phyloP scores from a whole-genome alignment of 106 monocot species.

The Ottelia alismoides region DNA sequence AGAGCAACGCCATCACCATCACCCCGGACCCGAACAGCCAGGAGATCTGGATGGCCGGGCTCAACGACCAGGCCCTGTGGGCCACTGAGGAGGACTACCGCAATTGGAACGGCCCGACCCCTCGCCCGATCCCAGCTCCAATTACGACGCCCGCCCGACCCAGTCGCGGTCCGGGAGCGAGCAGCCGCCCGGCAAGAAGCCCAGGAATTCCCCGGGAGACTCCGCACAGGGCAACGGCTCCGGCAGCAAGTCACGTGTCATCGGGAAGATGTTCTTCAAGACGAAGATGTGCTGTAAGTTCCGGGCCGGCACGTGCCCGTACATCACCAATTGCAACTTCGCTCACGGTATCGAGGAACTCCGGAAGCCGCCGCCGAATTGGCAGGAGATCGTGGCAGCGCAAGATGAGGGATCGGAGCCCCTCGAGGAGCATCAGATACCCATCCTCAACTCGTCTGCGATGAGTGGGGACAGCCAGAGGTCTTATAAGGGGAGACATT shows the following conservation, averaged over 20 bases:
- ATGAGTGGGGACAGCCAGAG: constrained; percentile 40
- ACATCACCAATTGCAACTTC: constrained; percentile 89
- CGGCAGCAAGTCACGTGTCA: constrained; percentile 41
- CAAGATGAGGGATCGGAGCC: constrained; percentile 41
- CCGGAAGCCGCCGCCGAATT: constrained; percentile 81
- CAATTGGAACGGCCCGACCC: constrained; percentile 28
- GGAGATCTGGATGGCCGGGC: constrained; percentile 16
- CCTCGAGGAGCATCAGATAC: constrained; percentile 84
- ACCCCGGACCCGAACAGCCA: constrained; percentile 33
- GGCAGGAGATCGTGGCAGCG: constrained; percentile 92
- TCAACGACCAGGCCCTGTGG: constrained; percentile 40
- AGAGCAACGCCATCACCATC: constrained; percentile 52
- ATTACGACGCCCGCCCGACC: constrained; percentile 14
- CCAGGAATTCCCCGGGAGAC: constrained; percentile 21
- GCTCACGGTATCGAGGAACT: constrained; percentile 96
- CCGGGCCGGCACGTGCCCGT: constrained; percentile 81
- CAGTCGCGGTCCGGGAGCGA: constrained; percentile 51
- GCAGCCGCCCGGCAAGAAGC: constrained; percentile 63
- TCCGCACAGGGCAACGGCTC: constrained; percentile 1
- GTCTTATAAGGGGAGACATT: constrained; percentile 71
- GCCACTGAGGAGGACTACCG: constrained; percentile 75
- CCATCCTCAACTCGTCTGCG: constrained; percentile 32
- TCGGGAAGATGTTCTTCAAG: constrained; percentile 98
- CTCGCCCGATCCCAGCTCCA: constrained; percentile 20
- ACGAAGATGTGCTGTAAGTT: constrained; percentile 98